Evolutionary conservation across 2,329 filamentous ascomycete species (phyloP).

Genomic region (Alternaria novae-zelandiae): DNA sequence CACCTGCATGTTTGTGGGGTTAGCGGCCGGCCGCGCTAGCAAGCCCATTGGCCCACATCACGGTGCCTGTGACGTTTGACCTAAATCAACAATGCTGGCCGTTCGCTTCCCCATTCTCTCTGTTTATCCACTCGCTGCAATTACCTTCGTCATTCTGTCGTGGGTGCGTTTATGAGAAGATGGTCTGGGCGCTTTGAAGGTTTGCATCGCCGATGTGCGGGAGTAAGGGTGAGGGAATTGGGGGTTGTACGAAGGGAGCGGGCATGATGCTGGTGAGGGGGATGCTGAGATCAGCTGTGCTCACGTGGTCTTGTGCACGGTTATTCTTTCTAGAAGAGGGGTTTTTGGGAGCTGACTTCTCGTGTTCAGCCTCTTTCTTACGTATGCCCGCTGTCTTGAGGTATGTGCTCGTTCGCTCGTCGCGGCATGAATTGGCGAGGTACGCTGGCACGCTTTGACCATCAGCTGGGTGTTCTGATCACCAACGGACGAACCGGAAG

Average conservation of each 20-base stretch:
- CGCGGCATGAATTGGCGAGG: not conserved
- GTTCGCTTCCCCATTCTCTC: not conserved
- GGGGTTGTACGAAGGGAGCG: not conserved
- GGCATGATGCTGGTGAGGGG: not conserved
- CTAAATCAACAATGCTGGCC: not conserved
- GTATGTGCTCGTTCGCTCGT: not conserved
- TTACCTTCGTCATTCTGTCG: not conserved
- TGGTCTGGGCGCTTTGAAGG: not conserved
- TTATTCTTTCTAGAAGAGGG: not conserved
- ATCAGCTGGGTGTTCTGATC: not conserved
- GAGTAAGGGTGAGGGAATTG: not conserved
- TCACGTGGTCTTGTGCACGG: not conserved
- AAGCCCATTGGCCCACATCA: conserved; percentile 6
- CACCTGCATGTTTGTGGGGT: not conserved
- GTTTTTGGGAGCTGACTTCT: not conserved
- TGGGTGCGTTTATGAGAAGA: not conserved
- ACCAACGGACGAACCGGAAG: not conserved
- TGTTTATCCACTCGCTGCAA: not conserved
- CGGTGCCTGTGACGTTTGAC: conserved; percentile 7
- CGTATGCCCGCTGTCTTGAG: not conserved
- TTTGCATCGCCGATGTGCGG: not conserved
- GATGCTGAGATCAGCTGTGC: not conserved
- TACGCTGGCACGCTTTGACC: not conserved
- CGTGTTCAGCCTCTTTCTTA: not conserved
- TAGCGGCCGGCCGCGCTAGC: conserved; percentile 4